Base-by-base conservation (phyloP, 2,329 filamentous ascomycete genomes). In the Plectosphaerella sp. region DNA sequence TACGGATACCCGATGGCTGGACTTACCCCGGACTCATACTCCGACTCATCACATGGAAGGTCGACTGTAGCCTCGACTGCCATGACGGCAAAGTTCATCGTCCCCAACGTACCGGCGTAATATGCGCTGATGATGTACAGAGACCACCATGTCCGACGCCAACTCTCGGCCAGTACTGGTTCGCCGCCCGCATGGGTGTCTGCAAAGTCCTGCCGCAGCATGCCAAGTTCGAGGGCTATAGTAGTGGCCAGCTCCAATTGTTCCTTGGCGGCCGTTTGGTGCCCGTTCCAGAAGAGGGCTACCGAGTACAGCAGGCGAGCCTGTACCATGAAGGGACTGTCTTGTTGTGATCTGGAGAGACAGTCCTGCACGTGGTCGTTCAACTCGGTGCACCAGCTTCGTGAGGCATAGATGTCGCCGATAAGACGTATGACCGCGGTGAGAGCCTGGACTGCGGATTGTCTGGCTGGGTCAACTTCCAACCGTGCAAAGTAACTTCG, bases 141-240 rank as follows among this genome's bases (percentile, higher is more conserved):
- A 60, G 82, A 80, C 87, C 87, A 90, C 86, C 86, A 90, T 1
- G 86, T 89, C 42, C 87, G 75, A 48, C 86, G 77, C 72, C 83
- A 78, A 56, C 77, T 81, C 61, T 90, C 86, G 39, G 79, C 76
- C 18, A 72, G 47, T 0, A 70, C 58, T 1, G 73, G 64, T 52
- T 84, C 75, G 2, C 73, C 73, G 8, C 70, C 64, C 6, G 77
- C 75, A 50, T 79, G 65, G 2, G 66, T 58, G 2, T 67, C 54
- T 1, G 84, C 78, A 59, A 80, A 89, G 0, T 76, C 73, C 18
- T 70, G 66, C 1, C 71, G 73, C 52, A 87, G 75, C 73, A 89
- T 77, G 2, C 81, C 78, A 3, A 89, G 64, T 6, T 82, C 74
- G 2, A 87, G 67, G 1, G 84, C 84, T 35, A 87, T 58, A 4